Evolutionary conservation across 306 rosid species (phyloP).

Genomic region (Glycine soja): DNA sequence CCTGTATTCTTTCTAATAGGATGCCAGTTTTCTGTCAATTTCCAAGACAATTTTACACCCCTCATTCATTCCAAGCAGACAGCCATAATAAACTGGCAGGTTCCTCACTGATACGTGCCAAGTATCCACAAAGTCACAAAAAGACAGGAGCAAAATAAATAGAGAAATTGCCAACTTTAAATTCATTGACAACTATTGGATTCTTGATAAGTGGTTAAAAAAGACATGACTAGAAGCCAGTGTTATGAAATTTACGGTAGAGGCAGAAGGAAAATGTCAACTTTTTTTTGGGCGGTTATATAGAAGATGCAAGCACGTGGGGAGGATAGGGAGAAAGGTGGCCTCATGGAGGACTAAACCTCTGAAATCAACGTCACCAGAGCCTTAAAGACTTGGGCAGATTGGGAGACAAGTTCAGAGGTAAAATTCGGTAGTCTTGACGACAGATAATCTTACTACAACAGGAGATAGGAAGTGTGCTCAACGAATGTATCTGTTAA

Average conservation of each 20-base stretch:
- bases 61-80: not conserved
- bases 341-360: not conserved
- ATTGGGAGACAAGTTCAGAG: slow-evolving; percentile 9
- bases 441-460: slow-evolving; percentile 5
- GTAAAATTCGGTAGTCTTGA: slow-evolving; percentile 26
- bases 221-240: not conserved
- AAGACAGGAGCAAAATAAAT: not conserved
- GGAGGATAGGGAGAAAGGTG: slow-evolving; percentile 9
- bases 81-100: not conserved
- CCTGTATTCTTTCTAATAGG: not conserved
- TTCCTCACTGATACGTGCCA: slow-evolving; percentile 1
- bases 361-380: not conserved
- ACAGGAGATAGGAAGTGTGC: slow-evolving; percentile 18
- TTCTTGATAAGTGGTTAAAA: not conserved
- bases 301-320: slow-evolving; percentile 1
- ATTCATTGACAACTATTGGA: not conserved
- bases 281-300: not conserved
- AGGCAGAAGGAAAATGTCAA: slow-evolving; percentile 28
- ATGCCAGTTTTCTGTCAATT: not conserved
- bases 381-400: not conserved
- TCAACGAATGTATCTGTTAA: not conserved
- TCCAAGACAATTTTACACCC: not conserved
- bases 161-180: not conserved
- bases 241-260: not conserved
- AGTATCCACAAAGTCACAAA: not conserved